Base-by-base conservation (phyloP, 176 grass and related monocot genomes). In the Carex parvula region DNA sequence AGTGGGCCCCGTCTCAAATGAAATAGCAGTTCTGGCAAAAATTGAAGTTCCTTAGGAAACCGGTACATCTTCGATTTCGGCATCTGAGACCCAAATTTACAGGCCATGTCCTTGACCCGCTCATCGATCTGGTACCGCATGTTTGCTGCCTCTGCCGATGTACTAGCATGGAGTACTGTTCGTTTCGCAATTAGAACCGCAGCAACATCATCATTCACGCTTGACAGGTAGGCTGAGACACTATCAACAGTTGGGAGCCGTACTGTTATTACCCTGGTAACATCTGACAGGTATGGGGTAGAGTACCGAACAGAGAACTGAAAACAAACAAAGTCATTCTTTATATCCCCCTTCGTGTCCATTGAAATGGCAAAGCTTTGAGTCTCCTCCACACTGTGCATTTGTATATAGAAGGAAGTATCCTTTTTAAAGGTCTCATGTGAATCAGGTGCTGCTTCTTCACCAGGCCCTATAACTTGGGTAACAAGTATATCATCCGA, bases 381-480 rank as follows among this genome's bases (percentile, higher is more conserved):
- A 16, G 88, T 95, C 84, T 90, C 89, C 80, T 99, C 96, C 37
- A 99, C 85, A 67, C 89, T 99, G 76, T 99, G 89, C 96, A 99
- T 94, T 83, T 99, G 91, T 83, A 99, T 93, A 80, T 85, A 87
- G 86, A 92, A 90, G 12, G 96, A 99, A 80, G 86, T 77, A 64
- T 95, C 96, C 68, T 91, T 89, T 82, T 94, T 99, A 85, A 99
- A 99, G 55, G 91, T 89, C 89, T 95, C 96, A 85, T 95, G 96
- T 66, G 91, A 87, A 90, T 99, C 96, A 85, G 90, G 84, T 83
- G 86, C 82, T 50, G 93, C 92, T 84, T 99, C 96, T 89, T 95
- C 93, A 78, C 96, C 96, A 24, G 96, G 96, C 8, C 93, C 96
- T 86, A 99, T 95, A 82, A 99, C 93, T 86, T 99, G 96, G 58